Evolutionary conservation across 768 basidiomycete species (phyloP), one percentile per base, ranked within the genome.

Genomic region (Amanita jacksonii): DNA sequence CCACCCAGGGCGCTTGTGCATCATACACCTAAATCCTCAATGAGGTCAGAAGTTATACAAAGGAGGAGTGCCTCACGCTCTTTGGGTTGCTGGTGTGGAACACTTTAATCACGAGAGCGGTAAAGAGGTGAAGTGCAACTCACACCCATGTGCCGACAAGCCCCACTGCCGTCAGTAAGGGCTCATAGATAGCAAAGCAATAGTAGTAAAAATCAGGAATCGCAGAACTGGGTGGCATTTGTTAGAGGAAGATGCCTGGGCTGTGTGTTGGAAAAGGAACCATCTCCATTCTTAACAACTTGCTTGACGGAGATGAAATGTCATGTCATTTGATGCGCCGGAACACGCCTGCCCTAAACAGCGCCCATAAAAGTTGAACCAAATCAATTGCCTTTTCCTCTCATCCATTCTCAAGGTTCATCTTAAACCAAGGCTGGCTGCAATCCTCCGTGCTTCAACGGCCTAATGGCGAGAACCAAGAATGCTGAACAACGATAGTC

Each of bases 401-500:
- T 54, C 58, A 50, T 59, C 51, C 52, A 64, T 68, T 72, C 74
- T 76, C 55, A 57, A 53, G 77, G 74, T 76, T 62, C 64, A 64
- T 72, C 71, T 69, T 58, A 64, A 70, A 83, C 78, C 82, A 81
- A 82, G 78, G 80, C 66, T 72, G 70, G 63, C 70, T 63, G 68
- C 64, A 51, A 46, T 44, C 44, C 52, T 53, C 57, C 45, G 67
- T 66, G 70, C 69, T 68, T 53, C 63, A 52, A 55, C 59, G 60
- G 68, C 81, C 69, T 77, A 85, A 88, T 87, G 84, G 84, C 77
- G 70, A 73, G 68, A 77, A 81, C 78, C 81, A 59, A 85, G 77
- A 86, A 27, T 10, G 60, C 57, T 64, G 62, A 62, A 49, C 62
- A 56, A 64, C 59, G 77, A 73, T 65, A 72, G 74, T 75, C 76